Evolutionary conservation across 257 asterid genomes (phyloP).

Genomic region (Solanum commersonii): DNA sequence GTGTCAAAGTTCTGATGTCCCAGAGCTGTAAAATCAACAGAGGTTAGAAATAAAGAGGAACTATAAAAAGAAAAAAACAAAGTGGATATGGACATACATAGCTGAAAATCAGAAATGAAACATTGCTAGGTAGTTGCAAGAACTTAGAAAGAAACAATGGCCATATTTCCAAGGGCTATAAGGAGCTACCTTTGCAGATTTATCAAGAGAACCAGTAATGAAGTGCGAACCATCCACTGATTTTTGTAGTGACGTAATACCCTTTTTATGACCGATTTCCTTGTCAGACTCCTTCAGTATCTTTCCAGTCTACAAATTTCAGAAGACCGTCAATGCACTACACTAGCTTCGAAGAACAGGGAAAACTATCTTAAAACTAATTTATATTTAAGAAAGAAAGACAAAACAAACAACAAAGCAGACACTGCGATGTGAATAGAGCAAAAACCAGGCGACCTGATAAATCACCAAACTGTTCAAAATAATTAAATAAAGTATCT

Average conservation of each 20-base stretch:
- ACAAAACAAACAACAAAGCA: neutral
- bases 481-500: neutral
- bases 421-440: neutral
- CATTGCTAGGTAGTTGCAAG: neutral
- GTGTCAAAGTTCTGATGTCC: constrained; percentile 71
- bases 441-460: neutral
- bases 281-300: constrained; percentile 57
- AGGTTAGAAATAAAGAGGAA: neutral
- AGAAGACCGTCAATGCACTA: neutral
- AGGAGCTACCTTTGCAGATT: constrained; percentile 73
- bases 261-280: constrained; percentile 71
- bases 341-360: neutral
- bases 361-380: neutral
- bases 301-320: constrained; percentile 53
- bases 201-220: constrained; percentile 78
- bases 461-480: neutral
- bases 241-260: constrained; percentile 74
- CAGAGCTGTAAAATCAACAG: constrained; percentile 55
- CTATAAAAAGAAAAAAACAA: neutral
- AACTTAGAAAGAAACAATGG: neutral
- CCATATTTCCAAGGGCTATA: neutral
- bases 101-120: neutral
- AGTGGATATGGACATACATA: neutral
- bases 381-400: neutral
- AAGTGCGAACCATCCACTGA: constrained; percentile 73